Evolutionary conservation across 2,329 filamentous ascomycete genomes (phyloP), one percentile per base, ranked within the genome.

Genomic region (Cordyceps farinosa): DNA sequence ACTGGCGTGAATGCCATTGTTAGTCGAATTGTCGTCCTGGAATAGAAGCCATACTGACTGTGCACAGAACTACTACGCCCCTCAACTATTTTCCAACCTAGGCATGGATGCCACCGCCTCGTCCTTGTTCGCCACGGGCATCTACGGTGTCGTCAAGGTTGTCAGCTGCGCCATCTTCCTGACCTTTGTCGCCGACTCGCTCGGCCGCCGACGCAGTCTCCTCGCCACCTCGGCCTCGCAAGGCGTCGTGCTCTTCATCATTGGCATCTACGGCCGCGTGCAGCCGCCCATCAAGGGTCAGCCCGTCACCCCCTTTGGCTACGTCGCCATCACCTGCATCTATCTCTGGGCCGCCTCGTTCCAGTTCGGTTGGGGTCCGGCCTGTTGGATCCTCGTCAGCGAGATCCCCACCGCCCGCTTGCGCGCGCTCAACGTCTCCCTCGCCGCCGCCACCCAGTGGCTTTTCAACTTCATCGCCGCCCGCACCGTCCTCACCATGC

Each of bases 381-480:
- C 86, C 38, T 89, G 86, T 76, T 91, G 88, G 88, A 89, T 90
- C 70, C 86, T 90, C 69, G 83, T 89, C 3, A 74, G 72, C 32
- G 88, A 91, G 74, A 90, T 91, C 64, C 87, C 88, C 0, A 87
- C 86, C 7, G 86, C 87, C 0, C 80, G 88, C 40, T 78, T 91
- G 8, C 79, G 89, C 62, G 85, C 84, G 22, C 76, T 88, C 67
- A 90, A 90, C 69, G 88, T 91, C 7, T 83, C 87, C 1, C 79
- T 91, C 53, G 88, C 83, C 0, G 87, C 88, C 0, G 86, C 85
- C 1, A 89, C 86, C 0, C 87, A 91, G 69, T 90, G 88, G 88
- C 74, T 91, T 5, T 90, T 91, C 74, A 91, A 91, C 71, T 89
- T 91, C 65, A 83, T 90, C 10, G 86, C 91, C 63, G 88, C 88